phyloP scores from a whole-genome alignment of 352 stramenopile species.

The Pythium graminicola region DNA sequence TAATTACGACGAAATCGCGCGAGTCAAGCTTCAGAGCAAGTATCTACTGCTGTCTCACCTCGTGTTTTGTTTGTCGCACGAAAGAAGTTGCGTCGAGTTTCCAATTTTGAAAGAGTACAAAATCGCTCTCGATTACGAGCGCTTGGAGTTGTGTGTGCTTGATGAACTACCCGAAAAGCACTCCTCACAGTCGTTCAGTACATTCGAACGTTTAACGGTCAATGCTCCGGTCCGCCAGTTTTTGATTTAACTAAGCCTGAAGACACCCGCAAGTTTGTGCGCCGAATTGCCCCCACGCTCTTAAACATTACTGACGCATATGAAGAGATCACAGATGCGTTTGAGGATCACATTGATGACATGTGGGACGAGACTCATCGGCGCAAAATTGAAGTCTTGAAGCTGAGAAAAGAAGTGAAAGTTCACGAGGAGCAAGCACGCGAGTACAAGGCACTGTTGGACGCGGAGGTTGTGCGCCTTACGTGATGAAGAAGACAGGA shows the following conservation, averaged over 20 bases:
- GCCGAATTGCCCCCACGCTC: conserved; percentile 5
- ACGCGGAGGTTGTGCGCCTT: not conserved
- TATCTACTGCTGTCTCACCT: conserved; percentile 7
- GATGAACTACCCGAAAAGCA: not conserved
- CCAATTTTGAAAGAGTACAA: not conserved
- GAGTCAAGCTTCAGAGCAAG: conserved; percentile 11
- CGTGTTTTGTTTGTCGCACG: conserved; percentile 6
- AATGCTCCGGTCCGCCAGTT: not conserved
- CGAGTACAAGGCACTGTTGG: not conserved
- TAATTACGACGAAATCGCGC: conserved; percentile 7
- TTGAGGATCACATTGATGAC: not conserved
- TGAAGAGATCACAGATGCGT: conserved; percentile 4
- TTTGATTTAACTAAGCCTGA: conserved; percentile 16
- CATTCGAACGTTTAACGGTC: not conserved
- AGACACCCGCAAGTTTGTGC: conserved; percentile 5
- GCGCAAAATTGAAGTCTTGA: not conserved
- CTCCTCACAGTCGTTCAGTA: conserved; percentile 5
- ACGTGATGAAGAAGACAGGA: not conserved
- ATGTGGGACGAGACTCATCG: not conserved
- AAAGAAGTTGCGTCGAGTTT: not conserved
- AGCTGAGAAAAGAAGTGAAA: not conserved
- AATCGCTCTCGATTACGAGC: conserved; percentile 14
- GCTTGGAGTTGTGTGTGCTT: conserved; percentile 9
- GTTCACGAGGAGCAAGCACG: not conserved
- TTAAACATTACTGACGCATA: not conserved